A percentile compares a stretch with the other conserved stretches of the same genome.
Conservation (phyloP, 768 basidiomycete genomes). For the Suillus tomentosus region DNA sequence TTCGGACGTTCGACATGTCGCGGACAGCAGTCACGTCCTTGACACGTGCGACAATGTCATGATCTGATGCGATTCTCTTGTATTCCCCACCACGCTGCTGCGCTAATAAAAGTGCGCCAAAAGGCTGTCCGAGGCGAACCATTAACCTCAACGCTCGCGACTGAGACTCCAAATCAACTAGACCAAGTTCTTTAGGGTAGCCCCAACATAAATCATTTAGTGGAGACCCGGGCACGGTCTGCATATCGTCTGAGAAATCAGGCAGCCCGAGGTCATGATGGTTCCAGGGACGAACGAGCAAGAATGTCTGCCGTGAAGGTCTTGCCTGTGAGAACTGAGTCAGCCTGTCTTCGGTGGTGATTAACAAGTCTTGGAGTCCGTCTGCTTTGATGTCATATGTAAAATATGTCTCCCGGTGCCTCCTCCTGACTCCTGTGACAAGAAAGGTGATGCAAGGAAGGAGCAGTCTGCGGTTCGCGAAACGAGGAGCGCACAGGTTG, state of each 20-base stretch:
- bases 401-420: not conserved
- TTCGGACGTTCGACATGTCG: slow-evolving; percentile 1
- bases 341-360: slow-evolving; percentile 1
- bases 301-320: not conserved
- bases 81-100: slow-evolving; percentile 8
- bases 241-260: not conserved
- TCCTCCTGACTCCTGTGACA: not conserved
- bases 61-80: slow-evolving; percentile 9
- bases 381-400: slow-evolving; percentile 1
- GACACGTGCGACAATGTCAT: not conserved
- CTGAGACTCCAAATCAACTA: slow-evolving; percentile 1
- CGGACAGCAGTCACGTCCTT: not conserved
- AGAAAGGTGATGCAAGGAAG: not conserved
- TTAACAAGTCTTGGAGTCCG: not conserved
- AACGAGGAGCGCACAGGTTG: not conserved
- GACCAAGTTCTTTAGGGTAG: not conserved
- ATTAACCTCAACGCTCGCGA: slow-evolving; percentile 2
- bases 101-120: slow-evolving; percentile 9
- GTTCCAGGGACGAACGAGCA: not conserved
- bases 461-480: not conserved
- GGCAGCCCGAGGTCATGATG: not conserved
- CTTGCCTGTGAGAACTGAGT: not conserved
- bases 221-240: not conserved
- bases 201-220: not conserved
- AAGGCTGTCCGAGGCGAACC: slow-evolving; percentile 6